These are phyloP conservation scores for Tricholoma sp. DNA, from an alignment of 768 basidiomycete species.

Conservation along the genomic window DNA sequence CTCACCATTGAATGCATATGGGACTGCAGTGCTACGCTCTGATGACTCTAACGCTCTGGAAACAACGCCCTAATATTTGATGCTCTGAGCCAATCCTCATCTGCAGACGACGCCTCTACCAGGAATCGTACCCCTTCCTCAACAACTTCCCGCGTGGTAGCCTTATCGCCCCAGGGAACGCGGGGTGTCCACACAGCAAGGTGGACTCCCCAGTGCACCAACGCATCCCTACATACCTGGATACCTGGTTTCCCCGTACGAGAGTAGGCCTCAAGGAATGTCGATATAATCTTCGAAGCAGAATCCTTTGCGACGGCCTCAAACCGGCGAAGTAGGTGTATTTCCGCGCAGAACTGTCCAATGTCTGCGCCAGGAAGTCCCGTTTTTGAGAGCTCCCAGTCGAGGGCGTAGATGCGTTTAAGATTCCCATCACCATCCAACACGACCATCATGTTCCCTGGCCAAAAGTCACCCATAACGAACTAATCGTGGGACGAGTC, in stretches of 20 bases:
- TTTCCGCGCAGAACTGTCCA: conserved; percentile 61
- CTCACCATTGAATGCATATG: background rate
- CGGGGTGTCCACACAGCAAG: conserved; percentile 47
- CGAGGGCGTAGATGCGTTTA: conserved; percentile 44
- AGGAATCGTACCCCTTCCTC: conserved; percentile 44
- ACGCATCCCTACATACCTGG: conserved; percentile 29
- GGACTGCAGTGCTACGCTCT: background rate
- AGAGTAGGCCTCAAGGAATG: conserved; percentile 45
- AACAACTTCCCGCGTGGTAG: conserved; percentile 44
- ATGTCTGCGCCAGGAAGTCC: conserved; percentile 56
- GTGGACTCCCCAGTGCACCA: conserved; percentile 52
- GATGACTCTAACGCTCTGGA: background rate
- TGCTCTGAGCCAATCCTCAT: conserved; percentile 1
- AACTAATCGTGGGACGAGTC: conserved; percentile 23
- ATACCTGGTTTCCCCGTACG: conserved; percentile 19
- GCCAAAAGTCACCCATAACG: conserved; percentile 73
- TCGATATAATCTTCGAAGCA: conserved; percentile 30
- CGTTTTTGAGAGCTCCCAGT: conserved; percentile 61
- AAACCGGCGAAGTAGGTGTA: conserved; percentile 46
- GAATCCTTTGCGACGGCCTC: conserved; percentile 33
- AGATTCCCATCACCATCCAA: conserved; percentile 29
- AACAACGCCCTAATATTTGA: background rate
- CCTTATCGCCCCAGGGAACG: conserved; percentile 43
- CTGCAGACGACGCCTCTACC: conserved; percentile 22
- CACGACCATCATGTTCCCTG: conserved; percentile 57